phyloP scores from a whole-genome alignment of 225 moss, liverwort and hornwort genomes.

The Rhytidiadelphus loreus region DNA sequence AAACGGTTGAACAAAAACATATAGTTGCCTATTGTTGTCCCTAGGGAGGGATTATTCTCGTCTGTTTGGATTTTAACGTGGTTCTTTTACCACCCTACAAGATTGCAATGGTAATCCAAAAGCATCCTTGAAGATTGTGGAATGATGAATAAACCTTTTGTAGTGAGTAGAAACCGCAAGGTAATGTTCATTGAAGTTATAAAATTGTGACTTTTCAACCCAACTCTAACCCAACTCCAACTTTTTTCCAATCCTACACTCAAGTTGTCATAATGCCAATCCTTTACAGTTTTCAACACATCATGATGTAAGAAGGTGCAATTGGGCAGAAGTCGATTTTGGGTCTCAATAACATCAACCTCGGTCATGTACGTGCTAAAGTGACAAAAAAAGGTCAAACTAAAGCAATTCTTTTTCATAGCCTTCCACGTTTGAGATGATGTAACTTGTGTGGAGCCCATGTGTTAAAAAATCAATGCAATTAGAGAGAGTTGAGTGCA shows the following conservation, averaged over 20 bases:
- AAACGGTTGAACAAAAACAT: not conserved
- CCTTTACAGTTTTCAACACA: not conserved
- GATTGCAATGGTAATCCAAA: not conserved
- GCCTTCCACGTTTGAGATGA: not conserved
- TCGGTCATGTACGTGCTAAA: not conserved
- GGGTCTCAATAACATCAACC: rapidly evolving
- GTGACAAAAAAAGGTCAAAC: too few species aligned
- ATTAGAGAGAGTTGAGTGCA: not conserved
- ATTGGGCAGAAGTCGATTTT: not conserved
- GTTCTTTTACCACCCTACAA: not conserved
- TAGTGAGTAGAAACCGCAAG: rapidly evolving
- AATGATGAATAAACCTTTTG: not conserved
- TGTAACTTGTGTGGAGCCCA: too few species aligned
- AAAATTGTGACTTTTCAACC: not conserved
- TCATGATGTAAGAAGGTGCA: not conserved
- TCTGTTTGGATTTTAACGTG: not conserved
- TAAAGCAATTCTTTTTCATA: not conserved
- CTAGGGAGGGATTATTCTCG: not conserved
- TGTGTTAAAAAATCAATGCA: not conserved
- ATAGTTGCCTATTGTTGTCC: not conserved
- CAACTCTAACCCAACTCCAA: too few species aligned
- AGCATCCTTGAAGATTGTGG: not conserved
- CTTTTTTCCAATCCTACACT: not conserved
- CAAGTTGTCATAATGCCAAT: not conserved
- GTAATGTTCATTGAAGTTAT: not conserved